Base-by-base conservation (phyloP, 2,329 filamentous ascomycete genomes). In the Acephala macrosclerotiorum region DNA sequence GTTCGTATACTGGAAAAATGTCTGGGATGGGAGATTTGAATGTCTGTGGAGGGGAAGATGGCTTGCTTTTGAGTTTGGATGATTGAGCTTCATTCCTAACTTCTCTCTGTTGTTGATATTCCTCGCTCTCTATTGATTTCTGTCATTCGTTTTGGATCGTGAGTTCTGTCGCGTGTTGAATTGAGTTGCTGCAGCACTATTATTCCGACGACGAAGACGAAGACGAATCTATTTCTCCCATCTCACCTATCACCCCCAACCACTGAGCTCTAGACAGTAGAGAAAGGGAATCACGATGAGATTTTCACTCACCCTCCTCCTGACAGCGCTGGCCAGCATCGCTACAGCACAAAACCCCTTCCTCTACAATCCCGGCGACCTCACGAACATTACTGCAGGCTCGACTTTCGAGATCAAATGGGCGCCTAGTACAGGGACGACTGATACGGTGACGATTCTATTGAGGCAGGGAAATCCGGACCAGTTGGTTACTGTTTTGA, bases 361-460 rank as follows among this genome's bases (percentile, higher is more conserved):
- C 62, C 66, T 69, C 4, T 71, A 72, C 59, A 68, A 65, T 0
- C 59, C 64, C 3, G 45, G 45, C 45, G n/a, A 25, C 20, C 60
- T 70, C 14, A 63, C 66, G 1, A 64, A 56, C 12, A 66, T 74
- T 55, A 69, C 64, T 4, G 68, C 68, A 6, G 73, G 70, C n/a
- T 40, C 45, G 4, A 66, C 72, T 16, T 74, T 74, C 60, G 71
- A 66, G n/a, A 70, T 75, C 47, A 74, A 70, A 18, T 75, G 73
- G 73, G 25, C 66, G n/a, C 60, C 72, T 22, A 65, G 67, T 26
- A 71, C 69, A 0, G 67, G 70, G 3, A 68, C 67, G 7, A 51
- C 47, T 1, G 64, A 70, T 53, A 72, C 67, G 0, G 64, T 74
- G 14, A 64, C 64, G 3, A 38, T 75, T 42, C 4, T 70, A 22